Evolutionary conservation across 1,284 basidiomycete species (phyloP), one percentile per base, ranked within the genome.

Genomic region (Moniliophthora roreri): DNA sequence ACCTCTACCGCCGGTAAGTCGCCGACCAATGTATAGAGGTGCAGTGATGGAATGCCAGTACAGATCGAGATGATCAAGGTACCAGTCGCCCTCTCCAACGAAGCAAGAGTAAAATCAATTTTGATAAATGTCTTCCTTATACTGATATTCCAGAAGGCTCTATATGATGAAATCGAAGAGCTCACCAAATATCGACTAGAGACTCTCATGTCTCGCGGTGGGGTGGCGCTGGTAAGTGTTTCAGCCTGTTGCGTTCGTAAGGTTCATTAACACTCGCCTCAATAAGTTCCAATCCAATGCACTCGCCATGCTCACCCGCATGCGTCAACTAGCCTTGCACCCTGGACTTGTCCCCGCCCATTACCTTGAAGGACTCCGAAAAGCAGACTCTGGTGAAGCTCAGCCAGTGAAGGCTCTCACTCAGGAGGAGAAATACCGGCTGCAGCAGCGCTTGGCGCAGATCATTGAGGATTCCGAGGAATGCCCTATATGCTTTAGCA

Each of bases 301-400:
- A 4, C 69, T 93, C 32, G 88, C 89, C 57, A 82, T 93, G 82
- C 76, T 96, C 16, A 94, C 93, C 2, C 85, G 94, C 32, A 78
- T 96, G 71, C 85, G 94, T 15, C 94, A 96, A 69, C 73, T 95
- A 13, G 89, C 82, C 20, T 80, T 95, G 18, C 91, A 94, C 61
- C 85, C 91, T 0, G 85, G 84, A 2, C 77, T 96, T 20, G 75
- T 95, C 21, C 93, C 93, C 1, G 61, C 73, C 3, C 78, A 84
- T 56, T 95, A 94, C 64, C 66, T 95, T 6, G 84, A 92, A 38
- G 80, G 91, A 56, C 73, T 94, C 41, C 70, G 71, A 36, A 57
- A 63, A 11, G 67, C 61, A 11, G 75, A 75, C 24, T 66, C 67
- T 1, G 60, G 65, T n/a, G 71, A 75, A 21, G 65, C 65, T 3